Base-by-base conservation (phyloP, 352 stramenopile species). In the Pythium sukuiense region DNA sequence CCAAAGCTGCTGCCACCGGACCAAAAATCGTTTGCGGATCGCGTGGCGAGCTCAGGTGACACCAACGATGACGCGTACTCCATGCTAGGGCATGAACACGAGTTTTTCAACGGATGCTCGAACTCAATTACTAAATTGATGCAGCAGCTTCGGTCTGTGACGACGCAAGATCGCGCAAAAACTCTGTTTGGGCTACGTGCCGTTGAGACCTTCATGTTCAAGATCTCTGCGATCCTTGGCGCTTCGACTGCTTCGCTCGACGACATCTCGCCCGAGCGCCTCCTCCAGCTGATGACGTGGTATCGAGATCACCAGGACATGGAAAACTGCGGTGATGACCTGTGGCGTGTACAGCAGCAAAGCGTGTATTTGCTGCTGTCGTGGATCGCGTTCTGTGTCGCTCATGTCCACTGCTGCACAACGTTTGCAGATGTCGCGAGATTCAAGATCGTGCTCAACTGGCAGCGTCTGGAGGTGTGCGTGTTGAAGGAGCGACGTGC, bases 291-390 rank as follows among this genome's bases (percentile, higher is more conserved):
- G 24, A 41, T 52, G 35, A 53, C 45, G 29, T 64, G 58, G 58
- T 64, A 64, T 49, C 58, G 49, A 52, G 3, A 30, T n/a, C 30
- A 18, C n/a, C 13, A 37, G 14, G 6, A 27, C 3, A 20, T 24
- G 12, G 41, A 18, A 2, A 12, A 12, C 3, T 6, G 43, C n/a
- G 26, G 46, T 27, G 63, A 64, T 27, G 63, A 70, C 14, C 59
- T 61, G 27, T 16, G 30, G 6, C 63, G 63, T 2, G 29, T 70
- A 7, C 24, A 70, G n/a, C 39, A 37, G 3, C 63, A 65, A n/a
- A 65, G 63, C 57, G 41, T 48, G 33, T 65, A 57, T 48, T 13
- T 37, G 49, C 12, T 55, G 49, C 49, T 55, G 0, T 24, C 49
- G 49, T 37, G 2, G 5, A 9, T 39, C 26, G 13, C 49, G 12